Evolutionary conservation across 805 yeast genomes (phyloP).

Genomic region (Alloascoidea hylecoeti): DNA sequence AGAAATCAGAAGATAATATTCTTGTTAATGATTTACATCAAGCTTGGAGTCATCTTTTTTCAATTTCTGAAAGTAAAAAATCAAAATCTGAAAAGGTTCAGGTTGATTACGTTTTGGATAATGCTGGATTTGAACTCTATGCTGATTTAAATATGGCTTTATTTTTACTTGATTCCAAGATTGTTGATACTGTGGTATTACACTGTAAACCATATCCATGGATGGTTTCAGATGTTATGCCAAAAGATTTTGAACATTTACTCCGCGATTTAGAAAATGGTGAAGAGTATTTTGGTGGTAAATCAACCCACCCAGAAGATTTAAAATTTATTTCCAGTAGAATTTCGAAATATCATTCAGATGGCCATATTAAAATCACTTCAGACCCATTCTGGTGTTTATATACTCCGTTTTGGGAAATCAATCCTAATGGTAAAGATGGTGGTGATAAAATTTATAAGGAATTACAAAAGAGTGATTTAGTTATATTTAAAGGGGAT

Average conservation of each 20-base stretch:
- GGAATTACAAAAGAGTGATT: conserved; percentile 45
- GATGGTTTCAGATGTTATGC: conserved; percentile 95
- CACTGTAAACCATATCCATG: conserved; percentile 91
- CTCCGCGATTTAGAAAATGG: conserved; percentile 41
- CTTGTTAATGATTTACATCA: conserved; percentile 56
- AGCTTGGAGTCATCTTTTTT: conserved; percentile 45
- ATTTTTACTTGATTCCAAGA: conserved; percentile 56
- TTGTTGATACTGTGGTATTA: conserved; percentile 49
- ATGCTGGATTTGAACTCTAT: conserved; percentile 89
- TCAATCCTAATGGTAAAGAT: conserved; percentile 33
- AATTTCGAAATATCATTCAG: conserved; percentile 25
- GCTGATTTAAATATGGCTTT: conserved; percentile 63
- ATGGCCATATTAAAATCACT: conserved; percentile 33
- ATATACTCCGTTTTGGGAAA: conserved; percentile 59
- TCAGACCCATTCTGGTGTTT: conserved; percentile 83
- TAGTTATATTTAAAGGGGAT: conserved; percentile 88
- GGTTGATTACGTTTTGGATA: conserved; percentile 78
- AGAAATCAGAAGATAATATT: conserved; percentile 66
- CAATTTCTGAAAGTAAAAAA: conserved; percentile 5
- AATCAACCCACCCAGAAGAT: conserved; percentile 26
- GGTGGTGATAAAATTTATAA: conserved; percentile 50
- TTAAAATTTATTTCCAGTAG: conserved; percentile 32
- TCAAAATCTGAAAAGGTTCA: conserved; percentile 21
- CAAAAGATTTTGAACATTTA: conserved; percentile 56
- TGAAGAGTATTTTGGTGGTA: conserved; percentile 36